Base-by-base conservation (phyloP, 1,284 basidiomycete species). In the Cutaneotrichosporon cutaneum region DNA sequence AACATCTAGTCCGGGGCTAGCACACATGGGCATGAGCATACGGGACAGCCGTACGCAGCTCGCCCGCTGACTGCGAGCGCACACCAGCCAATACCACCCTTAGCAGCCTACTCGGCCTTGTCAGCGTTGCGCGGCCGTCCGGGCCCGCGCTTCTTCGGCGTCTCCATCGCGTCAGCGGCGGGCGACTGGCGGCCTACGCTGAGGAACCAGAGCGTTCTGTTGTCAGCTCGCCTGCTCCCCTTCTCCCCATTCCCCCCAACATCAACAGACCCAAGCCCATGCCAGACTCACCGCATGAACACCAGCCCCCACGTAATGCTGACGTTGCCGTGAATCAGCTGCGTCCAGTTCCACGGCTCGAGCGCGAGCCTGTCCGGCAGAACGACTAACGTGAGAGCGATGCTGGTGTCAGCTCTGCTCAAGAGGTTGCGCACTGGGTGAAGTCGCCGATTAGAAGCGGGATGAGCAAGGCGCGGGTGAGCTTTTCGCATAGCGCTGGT, bases 401-500 rank as follows among this genome's bases (percentile, higher is more conserved):
- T 69, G 63, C 75, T 77, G 59, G 26, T 4, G 55, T 63, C 14
- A 63, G 59, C 22, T 39, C 6, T 30, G 22, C 16, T 11, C 13
- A 24, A 39, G n/a, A 18, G 9, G n/a, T 33, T 9, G 21, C 52
- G 22, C 52, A 54, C 52, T 54, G 52, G 0, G 32, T 36, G 26
- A 54, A 54, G 70, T 81, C 80, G 3, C 74, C 79, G 13, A 78
- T 66, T 0, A 75, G 74, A 5, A 81, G 71, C 18, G 77, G 78
- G 5, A 72, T 42, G 10, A 81, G 59, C 24, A 80, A 66, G 3
- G 67, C 72, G 30, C 63, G 63, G 33, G 78, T 68, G 13, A 80
- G 56, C 50, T 64, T 70, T 57, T 77, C 77, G 61, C 74, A 73
- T 16, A 69, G 32, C 7, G 33, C 58, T 3, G 55, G 56, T 3